These are phyloP conservation scores for Choanephora cucurbitarum DNA, from an alignment of 371 early-diverging fungal genomes.

Conservation along the genomic window DNA sequence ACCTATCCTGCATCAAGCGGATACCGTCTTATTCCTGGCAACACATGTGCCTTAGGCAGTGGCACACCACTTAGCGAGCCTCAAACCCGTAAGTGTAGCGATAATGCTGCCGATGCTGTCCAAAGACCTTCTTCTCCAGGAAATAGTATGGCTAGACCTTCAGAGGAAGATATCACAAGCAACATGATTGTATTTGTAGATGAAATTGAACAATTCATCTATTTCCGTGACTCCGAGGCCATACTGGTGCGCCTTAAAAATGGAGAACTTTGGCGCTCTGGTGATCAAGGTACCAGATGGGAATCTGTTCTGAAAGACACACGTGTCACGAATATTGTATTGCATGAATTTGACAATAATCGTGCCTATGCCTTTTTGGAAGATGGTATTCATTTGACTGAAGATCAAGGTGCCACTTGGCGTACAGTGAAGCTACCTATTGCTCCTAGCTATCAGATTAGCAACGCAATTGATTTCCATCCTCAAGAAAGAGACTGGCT, in stretches of 20 bases:
- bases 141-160: constrained; percentile 23
- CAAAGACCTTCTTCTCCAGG: constrained; percentile 5
- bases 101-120: constrained; percentile 27
- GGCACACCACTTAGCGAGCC: constrained; percentile 64
- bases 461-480: constrained; percentile 78
- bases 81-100: constrained; percentile 62
- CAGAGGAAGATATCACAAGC: constrained; percentile 38
- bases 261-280: constrained; percentile 66
- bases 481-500: constrained; percentile 81
- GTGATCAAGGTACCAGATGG: constrained; percentile 72
- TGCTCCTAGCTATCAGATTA: constrained; percentile 59
- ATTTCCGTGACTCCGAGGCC: constrained; percentile 58
- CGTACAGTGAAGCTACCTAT: constrained; percentile 57
- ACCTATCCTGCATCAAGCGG: constrained; percentile 83
- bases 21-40: constrained; percentile 85
- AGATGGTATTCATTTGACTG: constrained; percentile 61
- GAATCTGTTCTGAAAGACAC: constrained; percentile 42
- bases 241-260: constrained; percentile 56
- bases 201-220: constrained; percentile 54
- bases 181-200: constrained; percentile 44
- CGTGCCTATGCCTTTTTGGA: constrained; percentile 67
- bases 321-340: constrained; percentile 28
- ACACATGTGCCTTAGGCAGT: constrained; percentile 62
- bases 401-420: constrained; percentile 73
- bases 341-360: constrained; percentile 59